phyloP scores from a whole-genome alignment of 768 basidiomycete species.

The Boletus pseudo-olivaceus region DNA sequence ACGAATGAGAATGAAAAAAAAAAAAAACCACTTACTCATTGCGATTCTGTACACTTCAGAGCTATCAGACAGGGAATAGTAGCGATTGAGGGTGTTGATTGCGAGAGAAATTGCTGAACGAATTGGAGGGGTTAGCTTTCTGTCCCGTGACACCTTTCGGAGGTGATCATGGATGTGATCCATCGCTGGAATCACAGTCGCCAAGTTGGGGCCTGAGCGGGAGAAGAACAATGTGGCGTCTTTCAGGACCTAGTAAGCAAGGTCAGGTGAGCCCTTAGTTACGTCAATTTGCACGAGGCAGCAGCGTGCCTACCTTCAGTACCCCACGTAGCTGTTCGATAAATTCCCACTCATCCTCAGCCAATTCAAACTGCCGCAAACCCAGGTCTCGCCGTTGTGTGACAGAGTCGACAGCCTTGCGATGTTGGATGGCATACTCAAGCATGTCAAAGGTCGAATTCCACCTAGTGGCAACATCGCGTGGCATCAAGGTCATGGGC shows the following conservation, averaged over 20 bases:
- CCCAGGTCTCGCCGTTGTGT: neutral
- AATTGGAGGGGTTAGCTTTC: neutral
- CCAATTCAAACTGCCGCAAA: slow-evolving; percentile 12
- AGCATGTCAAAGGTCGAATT: slow-evolving; percentile 12
- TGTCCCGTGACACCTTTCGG: neutral
- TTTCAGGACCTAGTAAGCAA: neutral
- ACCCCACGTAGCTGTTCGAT: slow-evolving; percentile 7
- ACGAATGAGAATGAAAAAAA: neutral
- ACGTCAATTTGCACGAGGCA: neutral
- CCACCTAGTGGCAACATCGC: slow-evolving; percentile 27
- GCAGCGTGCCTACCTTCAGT: neutral
- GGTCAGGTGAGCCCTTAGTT: neutral
- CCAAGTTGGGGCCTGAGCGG: neutral
- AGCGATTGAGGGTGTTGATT: neutral
- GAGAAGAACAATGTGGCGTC: neutral
- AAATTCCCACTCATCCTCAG: slow-evolving; percentile 12
- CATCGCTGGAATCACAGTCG: neutral
- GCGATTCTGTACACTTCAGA: neutral
- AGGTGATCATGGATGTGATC: neutral
- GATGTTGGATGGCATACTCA: neutral
- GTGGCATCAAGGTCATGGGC: slow-evolving; percentile 5
- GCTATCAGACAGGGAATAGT: neutral
- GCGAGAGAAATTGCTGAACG: neutral
- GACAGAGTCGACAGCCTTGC: neutral
- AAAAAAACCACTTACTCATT: neutral